Conservation (phyloP, 2,329 filamentous ascomycete genomes). For the Lomentospora prolificans region DNA sequence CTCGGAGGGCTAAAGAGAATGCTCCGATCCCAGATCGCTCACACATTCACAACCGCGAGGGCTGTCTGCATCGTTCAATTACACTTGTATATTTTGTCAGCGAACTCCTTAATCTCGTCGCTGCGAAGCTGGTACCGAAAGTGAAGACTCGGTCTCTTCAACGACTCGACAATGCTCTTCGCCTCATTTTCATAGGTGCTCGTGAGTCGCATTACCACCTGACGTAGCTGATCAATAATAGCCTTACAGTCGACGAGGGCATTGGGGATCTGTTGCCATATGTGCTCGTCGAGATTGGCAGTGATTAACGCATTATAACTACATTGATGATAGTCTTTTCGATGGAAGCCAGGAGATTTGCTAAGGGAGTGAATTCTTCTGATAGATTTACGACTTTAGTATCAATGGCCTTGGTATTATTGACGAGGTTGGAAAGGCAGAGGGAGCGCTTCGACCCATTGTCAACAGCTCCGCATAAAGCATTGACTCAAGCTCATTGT, state of each 20-base stretch:
- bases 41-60: slow-evolving; percentile 8
- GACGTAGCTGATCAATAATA: neutral
- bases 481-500: neutral
- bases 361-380: slow-evolving; percentile 1
- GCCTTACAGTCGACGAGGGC: slow-evolving; percentile 6
- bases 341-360: neutral
- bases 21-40: neutral
- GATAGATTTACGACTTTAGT: slow-evolving; percentile 6
- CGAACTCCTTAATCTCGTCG: slow-evolving; percentile 6
- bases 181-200: slow-evolving; percentile 4
- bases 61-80: slow-evolving; percentile 9
- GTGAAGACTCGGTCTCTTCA: slow-evolving; percentile 7
- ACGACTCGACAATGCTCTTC: neutral
- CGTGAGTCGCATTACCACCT: slow-evolving; percentile 1
- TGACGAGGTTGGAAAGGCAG: slow-evolving; percentile 3
- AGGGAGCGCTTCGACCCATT: neutral
- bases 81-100: slow-evolving; percentile 6
- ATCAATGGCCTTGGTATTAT: slow-evolving; percentile 4
- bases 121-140: slow-evolving; percentile 4
- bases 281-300: slow-evolving; percentile 7
- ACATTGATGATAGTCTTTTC: slow-evolving; percentile 8
- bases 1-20: neutral
- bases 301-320: neutral
- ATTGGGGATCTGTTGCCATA: slow-evolving; percentile 7
- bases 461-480: neutral